Evolutionary conservation across 495 filamentous ascomycete genomes (phyloP).

Genomic region (Aspergillus nidulans): DNA sequence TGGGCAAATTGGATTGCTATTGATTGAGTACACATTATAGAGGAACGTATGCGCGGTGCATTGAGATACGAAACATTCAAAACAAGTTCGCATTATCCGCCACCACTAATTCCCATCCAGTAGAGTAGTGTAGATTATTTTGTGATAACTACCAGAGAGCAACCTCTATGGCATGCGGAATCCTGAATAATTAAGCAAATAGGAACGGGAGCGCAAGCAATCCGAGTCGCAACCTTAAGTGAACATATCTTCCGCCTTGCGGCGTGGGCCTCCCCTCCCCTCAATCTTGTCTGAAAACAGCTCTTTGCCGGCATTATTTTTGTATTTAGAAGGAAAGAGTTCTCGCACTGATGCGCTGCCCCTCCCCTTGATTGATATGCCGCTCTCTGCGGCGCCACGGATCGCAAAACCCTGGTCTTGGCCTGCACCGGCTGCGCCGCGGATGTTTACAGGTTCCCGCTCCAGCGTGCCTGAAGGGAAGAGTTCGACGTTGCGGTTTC

Average conservation of each 20-base stretch:
- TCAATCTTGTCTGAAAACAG: conserved; percentile 57
- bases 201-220: not conserved
- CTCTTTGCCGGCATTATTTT: conserved; percentile 64
- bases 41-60: not conserved
- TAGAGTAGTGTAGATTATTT: not conserved
- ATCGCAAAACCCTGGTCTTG: conserved; percentile 60
- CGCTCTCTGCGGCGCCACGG: conserved; percentile 50
- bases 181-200: not conserved
- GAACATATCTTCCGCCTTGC: conserved; percentile 51
- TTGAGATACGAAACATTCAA: no score
- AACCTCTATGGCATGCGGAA: not conserved
- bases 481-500: conserved; percentile 37
- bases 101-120: not conserved
- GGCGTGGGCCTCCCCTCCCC: conserved; percentile 45
- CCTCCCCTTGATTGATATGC: conserved; percentile 43
- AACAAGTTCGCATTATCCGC: not conserved
- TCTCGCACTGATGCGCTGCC: conserved; percentile 55
- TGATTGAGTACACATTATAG: not conserved
- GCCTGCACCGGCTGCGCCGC: conserved; percentile 51
- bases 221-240: conserved; percentile 21
- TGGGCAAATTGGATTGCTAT: not conserved
- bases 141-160: not conserved
- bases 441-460: conserved; percentile 53
- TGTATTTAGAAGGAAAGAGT: conserved; percentile 65
- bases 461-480: conserved; percentile 27